Evolutionary conservation across 73 alveolate genomes (phyloP).

Genomic region (Effrenium voratum): DNA sequence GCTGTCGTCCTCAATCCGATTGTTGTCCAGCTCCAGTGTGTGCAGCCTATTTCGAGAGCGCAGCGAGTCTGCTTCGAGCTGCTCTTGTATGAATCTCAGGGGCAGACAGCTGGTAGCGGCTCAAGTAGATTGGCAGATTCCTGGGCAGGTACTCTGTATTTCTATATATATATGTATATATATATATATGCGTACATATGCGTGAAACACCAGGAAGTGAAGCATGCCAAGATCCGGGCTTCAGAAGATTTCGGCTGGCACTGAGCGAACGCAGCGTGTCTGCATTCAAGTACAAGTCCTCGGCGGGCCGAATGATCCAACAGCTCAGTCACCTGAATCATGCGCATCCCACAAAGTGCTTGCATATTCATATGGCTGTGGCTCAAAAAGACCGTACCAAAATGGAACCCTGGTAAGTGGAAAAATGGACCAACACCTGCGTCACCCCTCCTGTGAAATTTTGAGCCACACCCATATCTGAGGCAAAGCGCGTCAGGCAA

Average conservation of each 20-base stretch:
- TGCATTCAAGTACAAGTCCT: conserved; percentile 81
- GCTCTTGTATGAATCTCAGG: not conserved
- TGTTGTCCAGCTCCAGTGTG: conserved; percentile 85
- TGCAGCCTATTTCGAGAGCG: conserved; percentile 18
- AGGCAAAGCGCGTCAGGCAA: conserved; percentile 34
- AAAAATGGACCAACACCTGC: not conserved
- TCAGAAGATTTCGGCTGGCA: conserved; percentile 72
- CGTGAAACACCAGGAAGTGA: not conserved
- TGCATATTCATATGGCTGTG: too few relatives aligned
- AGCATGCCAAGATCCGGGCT: not conserved
- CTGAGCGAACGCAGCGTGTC: conserved; percentile 76
- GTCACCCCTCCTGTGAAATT: too few relatives aligned
- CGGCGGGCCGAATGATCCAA: too few relatives aligned
- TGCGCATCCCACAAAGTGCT: too few relatives aligned
- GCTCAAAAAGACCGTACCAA: too few relatives aligned
- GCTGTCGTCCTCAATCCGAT: conserved; percentile 43
- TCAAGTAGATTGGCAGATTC: conserved; percentile 57
- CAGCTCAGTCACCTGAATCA: too few relatives aligned
- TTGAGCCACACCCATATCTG: too few relatives aligned
- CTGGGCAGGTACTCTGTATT: too few relatives aligned
- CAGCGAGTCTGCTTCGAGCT: not conserved
- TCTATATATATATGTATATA: too few relatives aligned
- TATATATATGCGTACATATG: too few relatives aligned
- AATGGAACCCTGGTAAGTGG: not conserved
- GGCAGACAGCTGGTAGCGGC: conserved; percentile 38